Percentiles rank a stretch among this genome's conserved stretches.
phyloP scores from a whole-genome alignment of 441 rosid genomes.

The Populus hybrid region DNA sequence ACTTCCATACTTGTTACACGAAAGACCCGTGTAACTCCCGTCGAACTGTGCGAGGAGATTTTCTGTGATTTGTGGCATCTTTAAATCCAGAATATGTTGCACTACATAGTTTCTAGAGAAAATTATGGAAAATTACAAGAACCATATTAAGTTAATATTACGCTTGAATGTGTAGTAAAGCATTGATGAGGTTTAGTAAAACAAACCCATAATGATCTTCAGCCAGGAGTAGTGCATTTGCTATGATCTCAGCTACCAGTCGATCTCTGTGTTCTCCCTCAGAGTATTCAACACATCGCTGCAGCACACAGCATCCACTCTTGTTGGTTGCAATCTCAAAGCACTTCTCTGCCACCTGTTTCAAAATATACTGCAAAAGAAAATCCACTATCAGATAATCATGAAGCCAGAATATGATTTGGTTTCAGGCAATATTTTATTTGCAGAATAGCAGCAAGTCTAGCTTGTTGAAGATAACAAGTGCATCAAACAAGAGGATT shows the following conservation, averaged over 20 bases:
- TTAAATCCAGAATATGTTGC: conserved; percentile 48
- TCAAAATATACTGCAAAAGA: conserved; percentile 47
- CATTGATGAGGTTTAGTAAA: not conserved
- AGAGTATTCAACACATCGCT: conserved; percentile 42
- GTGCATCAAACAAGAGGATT: too few relatives aligned
- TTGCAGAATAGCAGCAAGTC: not conserved
- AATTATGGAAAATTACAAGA: not conserved
- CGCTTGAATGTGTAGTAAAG: not conserved
- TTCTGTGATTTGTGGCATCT: conserved; percentile 24
- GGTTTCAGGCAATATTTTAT: not conserved
- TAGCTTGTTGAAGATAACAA: too few relatives aligned
- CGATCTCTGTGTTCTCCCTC: conserved; percentile 31
- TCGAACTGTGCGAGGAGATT: conserved; percentile 37
- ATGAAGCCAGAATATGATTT: not conserved
- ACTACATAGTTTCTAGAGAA: conserved; percentile 67
- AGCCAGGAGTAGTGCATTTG: conserved; percentile 44
- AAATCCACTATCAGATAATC: conserved; percentile 9
- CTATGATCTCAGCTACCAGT: conserved; percentile 40
- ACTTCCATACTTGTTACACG: conserved; percentile 71
- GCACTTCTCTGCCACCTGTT: conserved; percentile 39
- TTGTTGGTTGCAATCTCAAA: conserved; percentile 52
- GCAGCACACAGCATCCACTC: conserved; percentile 62
- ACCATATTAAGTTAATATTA: not conserved
- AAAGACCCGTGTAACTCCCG: conserved; percentile 43
- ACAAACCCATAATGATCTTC: conserved; percentile 57